These are phyloP conservation scores for Bidens hawaiensis DNA, from an alignment of 140 eudicot genomes.

Conservation along the genomic window DNA sequence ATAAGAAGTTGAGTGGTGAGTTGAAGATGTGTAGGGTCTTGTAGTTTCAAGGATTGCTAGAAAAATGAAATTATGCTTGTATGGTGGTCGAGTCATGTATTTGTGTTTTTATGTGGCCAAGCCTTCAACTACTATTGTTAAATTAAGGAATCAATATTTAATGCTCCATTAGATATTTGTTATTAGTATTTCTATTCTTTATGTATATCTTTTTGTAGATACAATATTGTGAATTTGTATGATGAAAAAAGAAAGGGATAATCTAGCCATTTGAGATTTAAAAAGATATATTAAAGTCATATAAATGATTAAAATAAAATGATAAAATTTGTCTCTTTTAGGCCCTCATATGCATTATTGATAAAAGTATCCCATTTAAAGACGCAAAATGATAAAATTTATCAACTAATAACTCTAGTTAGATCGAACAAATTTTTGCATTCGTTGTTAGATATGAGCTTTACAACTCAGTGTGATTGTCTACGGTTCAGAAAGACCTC, in stretches of 20 bases:
- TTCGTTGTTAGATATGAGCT: too few species aligned
- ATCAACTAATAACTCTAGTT: too few species aligned
- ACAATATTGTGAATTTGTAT: background rate
- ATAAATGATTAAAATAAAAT: background rate
- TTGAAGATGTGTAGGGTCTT: slow-evolving; percentile 30
- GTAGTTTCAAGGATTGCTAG: slow-evolving; percentile 16
- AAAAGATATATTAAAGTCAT: background rate
- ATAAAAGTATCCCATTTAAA: background rate
- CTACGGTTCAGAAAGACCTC: too few species aligned
- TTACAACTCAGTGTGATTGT: too few species aligned
- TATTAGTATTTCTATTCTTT: background rate
- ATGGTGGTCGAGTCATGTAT: slow-evolving; percentile 27
- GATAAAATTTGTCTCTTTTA: background rate
- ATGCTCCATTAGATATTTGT: slow-evolving; percentile 6
- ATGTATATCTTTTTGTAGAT: background rate
- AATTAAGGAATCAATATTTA: background rate
- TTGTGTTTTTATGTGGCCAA: slow-evolving; percentile 15
- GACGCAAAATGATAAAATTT: too few species aligned
- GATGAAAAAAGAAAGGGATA: background rate
- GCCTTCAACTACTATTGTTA: slow-evolving; percentile 12
- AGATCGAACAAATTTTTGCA: too few species aligned
- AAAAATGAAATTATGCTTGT: slow-evolving; percentile 17
- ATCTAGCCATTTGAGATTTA: background rate
- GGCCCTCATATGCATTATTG: background rate
- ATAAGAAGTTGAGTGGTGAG: slow-evolving; percentile 17